Base-by-base conservation (phyloP, 1,139 yeast species). In the Petasospora fabianii region DNA sequence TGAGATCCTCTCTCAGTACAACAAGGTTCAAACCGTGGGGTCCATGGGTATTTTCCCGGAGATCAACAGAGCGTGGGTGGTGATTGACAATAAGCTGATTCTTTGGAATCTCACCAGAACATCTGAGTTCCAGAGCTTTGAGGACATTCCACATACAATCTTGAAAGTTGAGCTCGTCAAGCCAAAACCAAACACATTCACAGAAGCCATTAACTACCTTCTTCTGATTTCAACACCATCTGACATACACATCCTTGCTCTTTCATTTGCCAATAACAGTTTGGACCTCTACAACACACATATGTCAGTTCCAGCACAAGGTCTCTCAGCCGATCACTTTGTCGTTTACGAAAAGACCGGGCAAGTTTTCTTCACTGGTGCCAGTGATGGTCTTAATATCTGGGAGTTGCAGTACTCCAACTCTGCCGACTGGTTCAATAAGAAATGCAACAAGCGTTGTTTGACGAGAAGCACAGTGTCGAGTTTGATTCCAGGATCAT, bases 351-450 rank as follows among this genome's bases (percentile, higher is more conserved):
- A 77, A 20, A 64, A 66, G 31, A 79, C 92, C 0, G 84, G 88
- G 35, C 90, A 94, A 41, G 77, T 94, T 7, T 87, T 84, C 58
- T 86, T 94, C 59, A 72, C 84, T 15, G 95, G 96, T 11, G 70
- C 75, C 46, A 71, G 82, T 15, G 88, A 85, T 51, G 95, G 92
- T 3, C 66, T 75, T 32, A 80, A 90, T 52, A 71, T 94, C 35
- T 92, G 97, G 96, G 88, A 87, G 56, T 68, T 92, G 42, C 81
- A 78, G 44, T 94, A 94, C 58, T 76, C 90, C n/a, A 84, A 81
- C 48, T 77, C 84, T 27, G 92, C 90, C 34, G 83, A 87, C 36
- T 92, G 96, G 84, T 87, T 87, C 56, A 79, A 82, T 47, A 84
- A 85, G 55, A 83, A 80, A 53, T 86, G 96, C 56, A 80, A 79